Percentiles rank a stretch among this genome's conserved stretches.
Evolutionary conservation across 148 eudicot species (phyloP).

Genomic region (Chenopodium album): DNA sequence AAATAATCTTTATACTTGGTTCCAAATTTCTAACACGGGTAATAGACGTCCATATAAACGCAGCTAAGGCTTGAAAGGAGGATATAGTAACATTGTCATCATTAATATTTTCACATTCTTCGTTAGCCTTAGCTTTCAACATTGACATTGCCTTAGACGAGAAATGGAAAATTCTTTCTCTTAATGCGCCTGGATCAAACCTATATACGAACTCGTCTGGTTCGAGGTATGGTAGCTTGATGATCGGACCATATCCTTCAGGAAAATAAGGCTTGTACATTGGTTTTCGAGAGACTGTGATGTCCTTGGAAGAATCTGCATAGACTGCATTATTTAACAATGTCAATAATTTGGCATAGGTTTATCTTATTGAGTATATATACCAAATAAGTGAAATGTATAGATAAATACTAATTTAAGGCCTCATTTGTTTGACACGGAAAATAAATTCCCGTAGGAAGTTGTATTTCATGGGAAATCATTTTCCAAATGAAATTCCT

Average conservation of each 20-base stretch:
- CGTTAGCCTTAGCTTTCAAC: conserved; percentile 26
- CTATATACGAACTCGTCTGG: conserved; percentile 5
- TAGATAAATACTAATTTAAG: too few species aligned
- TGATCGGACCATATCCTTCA: not conserved
- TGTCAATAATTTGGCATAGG: too few species aligned
- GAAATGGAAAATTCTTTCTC: conserved; percentile 21
- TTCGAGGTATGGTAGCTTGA: conserved; percentile 16
- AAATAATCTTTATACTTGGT: conserved; percentile 35
- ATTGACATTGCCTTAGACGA: conserved; percentile 1
- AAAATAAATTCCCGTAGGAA: too few species aligned
- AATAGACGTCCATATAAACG: conserved; percentile 15
- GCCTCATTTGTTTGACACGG: too few species aligned
- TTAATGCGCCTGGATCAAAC: not conserved
- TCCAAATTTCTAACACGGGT: conserved; percentile 28
- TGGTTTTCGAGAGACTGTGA: not conserved
- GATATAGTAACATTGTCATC: conserved; percentile 25
- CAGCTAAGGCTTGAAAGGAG: conserved; percentile 5
- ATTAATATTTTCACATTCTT: conserved; percentile 9
- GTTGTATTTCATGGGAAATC: too few species aligned
- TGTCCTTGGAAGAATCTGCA: too few species aligned
- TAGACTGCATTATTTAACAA: too few species aligned
- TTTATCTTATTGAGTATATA: too few species aligned
- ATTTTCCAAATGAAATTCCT: too few species aligned
- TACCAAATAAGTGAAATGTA: too few species aligned
- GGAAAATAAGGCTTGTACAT: not conserved